phyloP scores from a whole-genome alignment of 352 stramenopile species.

The Globisporangium camurandrum region DNA sequence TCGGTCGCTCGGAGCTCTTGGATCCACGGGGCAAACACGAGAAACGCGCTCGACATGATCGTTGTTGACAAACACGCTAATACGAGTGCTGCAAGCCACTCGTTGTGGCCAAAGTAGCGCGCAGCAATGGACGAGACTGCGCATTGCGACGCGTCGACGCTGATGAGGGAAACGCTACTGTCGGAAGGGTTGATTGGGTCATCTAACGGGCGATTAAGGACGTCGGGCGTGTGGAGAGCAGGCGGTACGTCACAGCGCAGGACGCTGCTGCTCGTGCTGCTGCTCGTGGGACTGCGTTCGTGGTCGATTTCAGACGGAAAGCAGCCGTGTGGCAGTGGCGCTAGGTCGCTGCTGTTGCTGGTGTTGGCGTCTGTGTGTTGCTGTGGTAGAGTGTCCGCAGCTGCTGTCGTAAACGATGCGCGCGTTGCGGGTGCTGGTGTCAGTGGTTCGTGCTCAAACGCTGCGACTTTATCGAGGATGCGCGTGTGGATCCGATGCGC shows the following conservation, averaged over 20 bases:
- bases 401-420: neutral
- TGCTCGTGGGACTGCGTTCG: constrained; percentile 20
- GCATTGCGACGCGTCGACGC: constrained; percentile 19
- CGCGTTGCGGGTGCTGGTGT: neutral
- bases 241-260: constrained; percentile 4
- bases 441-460: constrained; percentile 8
- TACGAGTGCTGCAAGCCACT: constrained; percentile 42
- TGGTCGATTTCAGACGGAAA: neutral
- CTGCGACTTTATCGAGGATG: constrained; percentile 15
- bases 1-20: constrained; percentile 38
- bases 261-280: constrained; percentile 12
- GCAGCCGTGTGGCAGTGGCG: constrained; percentile 1
- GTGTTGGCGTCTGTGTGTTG: neutral
- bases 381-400: too few relatives aligned
- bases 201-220: constrained; percentile 10
- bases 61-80: constrained; percentile 23
- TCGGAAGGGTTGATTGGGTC: too few relatives aligned
- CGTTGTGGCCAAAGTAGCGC: constrained; percentile 30
- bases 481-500: constrained; percentile 55
- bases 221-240: neutral
- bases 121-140: constrained; percentile 27
- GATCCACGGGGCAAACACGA: constrained; percentile 37
- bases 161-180: too few relatives aligned
- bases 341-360: constrained; percentile 27
- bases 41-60: constrained; percentile 25